Base-by-base conservation (phyloP, 768 basidiomycete species). In the Phanerochaete sordida region DNA sequence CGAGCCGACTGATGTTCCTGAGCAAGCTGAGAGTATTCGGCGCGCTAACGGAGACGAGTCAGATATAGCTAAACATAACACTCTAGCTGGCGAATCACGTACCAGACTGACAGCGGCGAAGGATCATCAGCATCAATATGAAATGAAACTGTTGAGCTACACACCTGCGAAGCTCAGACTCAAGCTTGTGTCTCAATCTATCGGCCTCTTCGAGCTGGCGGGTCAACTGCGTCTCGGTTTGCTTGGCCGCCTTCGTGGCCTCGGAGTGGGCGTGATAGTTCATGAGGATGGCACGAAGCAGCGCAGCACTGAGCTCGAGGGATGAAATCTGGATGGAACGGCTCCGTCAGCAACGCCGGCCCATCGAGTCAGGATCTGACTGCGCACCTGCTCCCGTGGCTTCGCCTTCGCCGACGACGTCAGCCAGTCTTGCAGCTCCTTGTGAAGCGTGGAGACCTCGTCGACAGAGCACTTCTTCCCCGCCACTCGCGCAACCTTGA, bases 391-490 rank as follows among this genome's bases (percentile, higher is more conserved):
- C 61, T 86, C 84, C 66, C 85, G 81, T 68, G 72, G 66, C 71
- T 84, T 84, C 64, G 73, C 76, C 66, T 87, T 86, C 19, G 50
- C n/a, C 16, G 50, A 51, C 54, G 82, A 76, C 47, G 76, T 77
- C 58, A 93, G 73, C 89, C 89, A 93, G 62, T 84, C 83, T 70
- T 90, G 83, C 62, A 93, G 80, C 75, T 93, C 91, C 69, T 85
- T 83, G 75, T 90, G 88, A 64, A 93, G 82, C 61, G 80, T 76
- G 54, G 85, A 83, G 54, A 93, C 88, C 76, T 93, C 91, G 72
- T 92, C 91, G 61, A 93, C 90, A 39, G 89, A 90, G 75, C 88
- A 91, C 81, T 90, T 91, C 83, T 90, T 90, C 15, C 84, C 82
- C 33, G 91, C 91, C 66, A 91, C 86, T 67, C 81, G 82, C 58